A percentile compares a stretch with the other conserved stretches of the same genome.
phyloP scores from a whole-genome alignment of 2,329 filamentous ascomycete genomes.

The Ambrosiella xylebori region DNA sequence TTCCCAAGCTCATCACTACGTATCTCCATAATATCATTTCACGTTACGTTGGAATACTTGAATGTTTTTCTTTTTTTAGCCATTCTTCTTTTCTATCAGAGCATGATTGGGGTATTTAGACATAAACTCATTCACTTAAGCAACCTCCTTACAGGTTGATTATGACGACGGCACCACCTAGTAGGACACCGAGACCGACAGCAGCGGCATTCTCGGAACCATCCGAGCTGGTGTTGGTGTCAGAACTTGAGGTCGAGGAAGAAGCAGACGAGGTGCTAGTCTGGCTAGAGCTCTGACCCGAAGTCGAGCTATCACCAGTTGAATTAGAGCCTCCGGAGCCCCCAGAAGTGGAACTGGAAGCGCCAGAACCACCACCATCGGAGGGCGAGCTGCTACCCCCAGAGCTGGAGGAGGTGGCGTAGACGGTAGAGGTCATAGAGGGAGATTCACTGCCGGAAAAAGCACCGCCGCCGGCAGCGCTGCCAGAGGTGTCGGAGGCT shows the following conservation, averaged over 20 bases:
- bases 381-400: not conserved
- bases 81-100: not conserved
- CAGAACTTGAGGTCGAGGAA: conserved; percentile 16
- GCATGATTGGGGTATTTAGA: not conserved
- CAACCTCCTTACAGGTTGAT: conserved; percentile 25
- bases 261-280: conserved; percentile 13
- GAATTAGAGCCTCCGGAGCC: not conserved
- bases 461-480: no score
- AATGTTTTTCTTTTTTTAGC: not conserved
- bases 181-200: conserved; percentile 28
- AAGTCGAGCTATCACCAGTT: no score
- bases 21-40: no score
- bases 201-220: conserved; percentile 15
- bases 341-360: conserved; percentile 12
- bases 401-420: not conserved
- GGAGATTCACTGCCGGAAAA: not conserved
- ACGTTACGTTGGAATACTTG: no score
- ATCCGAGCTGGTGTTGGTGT: conserved; percentile 21
- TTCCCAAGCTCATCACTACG: no score
- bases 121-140: not conserved
- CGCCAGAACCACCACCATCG: not conserved
- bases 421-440: not conserved
- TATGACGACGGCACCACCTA: conserved; percentile 29
- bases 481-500: not conserved
- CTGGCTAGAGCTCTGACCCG: not conserved